Evolutionary conservation across 176 grass and related monocot genomes (phyloP).

Genomic region (Oryza glaberrima): DNA sequence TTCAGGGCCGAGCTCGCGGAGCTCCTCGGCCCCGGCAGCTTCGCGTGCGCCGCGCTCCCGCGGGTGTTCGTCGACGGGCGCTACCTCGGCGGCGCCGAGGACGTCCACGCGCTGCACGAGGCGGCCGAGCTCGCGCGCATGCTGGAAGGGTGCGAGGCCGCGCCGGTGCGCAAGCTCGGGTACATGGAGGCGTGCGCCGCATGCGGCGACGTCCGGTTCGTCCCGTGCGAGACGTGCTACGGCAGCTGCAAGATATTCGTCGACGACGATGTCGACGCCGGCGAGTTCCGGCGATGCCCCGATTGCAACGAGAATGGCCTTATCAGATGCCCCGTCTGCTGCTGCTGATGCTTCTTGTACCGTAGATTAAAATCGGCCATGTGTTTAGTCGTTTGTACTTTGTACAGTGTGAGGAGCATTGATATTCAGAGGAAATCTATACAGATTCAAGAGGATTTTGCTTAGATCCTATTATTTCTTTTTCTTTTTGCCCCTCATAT

Average conservation of each 20-base stretch:
- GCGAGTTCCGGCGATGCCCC: conserved; percentile 64
- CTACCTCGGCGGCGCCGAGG: conserved; percentile 73
- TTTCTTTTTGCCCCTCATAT: background rate
- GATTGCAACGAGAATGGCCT: conserved; percentile 90
- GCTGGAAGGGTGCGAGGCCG: conserved; percentile 60
- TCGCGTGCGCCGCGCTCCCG: conserved; percentile 40
- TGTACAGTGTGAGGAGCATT: conserved; percentile 54
- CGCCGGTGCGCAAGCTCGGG: conserved; percentile 48
- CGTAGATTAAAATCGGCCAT: conserved; percentile 7
- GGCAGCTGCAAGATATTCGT: conserved; percentile 84
- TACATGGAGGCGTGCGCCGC: conserved; percentile 56
- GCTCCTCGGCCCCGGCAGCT: conserved; percentile 32
- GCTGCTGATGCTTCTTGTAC: conserved; percentile 40
- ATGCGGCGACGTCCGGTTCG: conserved; percentile 76
- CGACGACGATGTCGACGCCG: conserved; percentile 28
- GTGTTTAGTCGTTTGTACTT: conserved; percentile 25
- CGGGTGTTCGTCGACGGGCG: conserved; percentile 60
- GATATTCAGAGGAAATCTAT: background rate
- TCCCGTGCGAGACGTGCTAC: conserved; percentile 73
- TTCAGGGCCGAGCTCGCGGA: conserved; percentile 70
- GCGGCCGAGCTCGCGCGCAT: conserved; percentile 44
- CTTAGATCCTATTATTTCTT: conserved; percentile 14
- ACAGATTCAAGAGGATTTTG: conserved; percentile 7
- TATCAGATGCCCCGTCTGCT: conserved; percentile 68
- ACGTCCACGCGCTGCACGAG: conserved; percentile 64